Base-by-base conservation (phyloP, 768 basidiomycete genomes). In the Podaxis rugospora region DNA sequence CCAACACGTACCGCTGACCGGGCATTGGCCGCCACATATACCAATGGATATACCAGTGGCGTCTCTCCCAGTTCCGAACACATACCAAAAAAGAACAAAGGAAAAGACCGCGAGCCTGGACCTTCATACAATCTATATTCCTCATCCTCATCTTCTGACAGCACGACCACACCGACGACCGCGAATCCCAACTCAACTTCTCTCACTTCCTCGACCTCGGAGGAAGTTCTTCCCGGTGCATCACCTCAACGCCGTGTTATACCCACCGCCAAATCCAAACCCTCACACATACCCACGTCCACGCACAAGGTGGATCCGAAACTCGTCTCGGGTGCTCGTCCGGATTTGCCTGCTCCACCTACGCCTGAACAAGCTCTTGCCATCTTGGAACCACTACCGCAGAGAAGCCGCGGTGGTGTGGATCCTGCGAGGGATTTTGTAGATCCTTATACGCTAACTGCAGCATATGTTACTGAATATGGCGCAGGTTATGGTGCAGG, bases 401-500 rank as follows among this genome's bases (percentile, higher is more conserved):
- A 13, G 5, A 14, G 44, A 52, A 28, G 49, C 28, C 36, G 21
- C 28, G 23, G 25, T 47, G n/a, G 14, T 16, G 57, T 54, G 10
- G 66, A 66, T 44, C 62, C 63, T 21, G 60, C 57, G 27, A 61
- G 62, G 28, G 66, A 64, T 21, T 56, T 23, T n/a, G 23, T 52
- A n/a, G 68, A 71, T 27, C 66, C 72, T 14, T 72, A 68, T 60
- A 55, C 65, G 16, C 50, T 71, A 16, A 67, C 66, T 7, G 67
- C 64, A 11, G 63, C 63, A 4, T 68, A 69, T 50, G 32, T 71
- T 9, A 61, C 63, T 0, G 70, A 71, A 51, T 72, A 69, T 59
- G 64, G 66, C 1, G 65, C 62, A 11, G 73, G 72, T 27, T 71
- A 64, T 50, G 60, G 62, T 18, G 69, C 69, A 28, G 73, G 68